A percentile compares a stretch with the other conserved stretches of the same genome.
phyloP scores from a whole-genome alignment of 148 eudicot genomes.

The Selenicereus undatus region DNA sequence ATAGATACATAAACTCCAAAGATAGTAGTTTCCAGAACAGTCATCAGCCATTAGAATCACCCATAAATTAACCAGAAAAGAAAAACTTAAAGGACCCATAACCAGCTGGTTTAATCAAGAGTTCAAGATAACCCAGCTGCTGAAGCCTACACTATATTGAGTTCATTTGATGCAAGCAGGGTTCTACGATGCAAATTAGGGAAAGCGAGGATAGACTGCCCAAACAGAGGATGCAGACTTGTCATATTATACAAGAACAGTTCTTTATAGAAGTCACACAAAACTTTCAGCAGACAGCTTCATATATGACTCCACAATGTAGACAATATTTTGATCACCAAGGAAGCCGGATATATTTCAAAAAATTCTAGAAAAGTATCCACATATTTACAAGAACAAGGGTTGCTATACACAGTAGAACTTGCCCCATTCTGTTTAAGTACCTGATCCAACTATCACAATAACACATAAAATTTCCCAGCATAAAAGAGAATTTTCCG shows the following conservation, averaged over 20 bases:
- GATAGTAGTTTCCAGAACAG: background rate
- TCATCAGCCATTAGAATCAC: background rate
- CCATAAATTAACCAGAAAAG: no score
- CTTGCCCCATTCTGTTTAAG: background rate
- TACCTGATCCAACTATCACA: background rate
- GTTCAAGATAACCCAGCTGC: background rate
- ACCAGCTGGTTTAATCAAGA: no score
- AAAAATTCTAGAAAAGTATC: background rate
- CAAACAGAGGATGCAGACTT: background rate
- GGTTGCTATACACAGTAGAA: background rate
- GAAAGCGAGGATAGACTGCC: background rate
- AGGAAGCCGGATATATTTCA: background rate
- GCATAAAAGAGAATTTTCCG: background rate
- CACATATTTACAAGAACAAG: background rate
- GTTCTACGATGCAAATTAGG: background rate
- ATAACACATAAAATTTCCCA: background rate
- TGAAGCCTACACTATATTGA: background rate
- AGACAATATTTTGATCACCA: background rate
- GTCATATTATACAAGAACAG: background rate
- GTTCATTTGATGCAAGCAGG: background rate
- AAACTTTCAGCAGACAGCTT: background rate
- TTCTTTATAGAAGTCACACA: background rate
- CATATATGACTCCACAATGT: background rate
- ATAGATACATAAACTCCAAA: constrained; percentile 8
- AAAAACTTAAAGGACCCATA: no score